Conservation (phyloP, 2,329 filamentous ascomycete species). For the Cladophialophora immunda region DNA sequence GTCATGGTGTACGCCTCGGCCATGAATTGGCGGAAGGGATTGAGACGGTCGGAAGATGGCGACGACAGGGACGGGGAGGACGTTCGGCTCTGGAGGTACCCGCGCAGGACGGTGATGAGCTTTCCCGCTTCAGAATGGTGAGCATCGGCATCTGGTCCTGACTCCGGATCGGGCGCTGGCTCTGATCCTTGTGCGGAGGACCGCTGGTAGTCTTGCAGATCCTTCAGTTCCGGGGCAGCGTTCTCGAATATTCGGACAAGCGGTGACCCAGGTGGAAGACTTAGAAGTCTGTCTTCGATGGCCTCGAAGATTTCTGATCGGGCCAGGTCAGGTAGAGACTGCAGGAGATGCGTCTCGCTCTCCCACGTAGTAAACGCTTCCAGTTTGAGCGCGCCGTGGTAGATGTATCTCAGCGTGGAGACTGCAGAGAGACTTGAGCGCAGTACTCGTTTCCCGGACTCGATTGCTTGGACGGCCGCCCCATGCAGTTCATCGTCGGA, state of each 20-base stretch:
- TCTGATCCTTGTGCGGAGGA: background rate
- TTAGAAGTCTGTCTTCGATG: conserved; percentile 17
- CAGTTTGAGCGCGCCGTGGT: conserved; percentile 16
- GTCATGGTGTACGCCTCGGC: conserved; percentile 68
- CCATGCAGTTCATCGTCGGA: conserved; percentile 59
- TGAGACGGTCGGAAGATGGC: background rate
- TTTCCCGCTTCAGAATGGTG: background rate
- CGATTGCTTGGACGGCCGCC: conserved; percentile 50
- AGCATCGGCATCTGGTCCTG: background rate
- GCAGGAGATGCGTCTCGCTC: conserved; percentile 22
- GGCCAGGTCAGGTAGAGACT: conserved; percentile 21
- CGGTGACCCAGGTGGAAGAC: background rate
- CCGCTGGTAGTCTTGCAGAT: conserved; percentile 6
- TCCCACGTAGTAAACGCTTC: conserved; percentile 15
- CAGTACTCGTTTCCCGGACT: conserved; percentile 46
- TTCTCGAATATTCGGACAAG: background rate
- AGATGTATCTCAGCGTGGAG: conserved; percentile 20
- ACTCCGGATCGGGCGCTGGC: background rate
- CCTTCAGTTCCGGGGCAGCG: background rate
- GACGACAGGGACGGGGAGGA: conserved; percentile 4
- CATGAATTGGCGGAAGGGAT: conserved; percentile 56
- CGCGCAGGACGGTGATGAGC: conserved; percentile 11
- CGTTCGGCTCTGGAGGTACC: conserved; percentile 15
- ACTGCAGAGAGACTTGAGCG: conserved; percentile 22
- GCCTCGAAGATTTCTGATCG: conserved; percentile 23